Evolutionary conservation across 2,329 filamentous ascomycete genomes (phyloP), one percentile per base, ranked within the genome.

Genomic region (Paraphaeosphaeria minitans): DNA sequence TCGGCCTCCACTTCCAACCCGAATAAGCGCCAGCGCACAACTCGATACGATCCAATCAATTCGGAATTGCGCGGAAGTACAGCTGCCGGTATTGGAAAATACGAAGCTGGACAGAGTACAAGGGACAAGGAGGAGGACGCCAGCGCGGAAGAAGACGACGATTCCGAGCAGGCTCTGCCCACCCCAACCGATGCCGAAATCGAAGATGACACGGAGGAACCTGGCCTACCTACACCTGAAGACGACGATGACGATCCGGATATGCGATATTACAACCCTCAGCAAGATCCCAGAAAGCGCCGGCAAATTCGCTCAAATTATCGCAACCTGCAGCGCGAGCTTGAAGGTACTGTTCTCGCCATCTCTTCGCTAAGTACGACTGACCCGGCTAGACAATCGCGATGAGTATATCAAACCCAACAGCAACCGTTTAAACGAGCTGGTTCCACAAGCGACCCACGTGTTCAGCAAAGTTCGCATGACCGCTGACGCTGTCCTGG

Each of bases 401-500:
- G 86, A 90, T 61, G 89, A 94, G 66, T 90, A 87, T 60, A 77
- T 96, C 24, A 83, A 87, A 64, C 82, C 84, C 1, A 85, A 86
- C 39, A 90, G 89, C 9, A 80, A 83, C 24, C 87, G 87, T 1
- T 80, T 97, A 16, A 80, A 85, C 58, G 82, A 89, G 10, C 87
- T 87, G 1, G 80, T 98, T 13, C 51, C 51, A 16, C 39, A 45
- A 35, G 24, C 75, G 84, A 24, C 83, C 84, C 63, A 88, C 90
- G 16, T 88, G 95, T 66, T 76, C 82, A 81, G 82, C 56, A 82
- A 87, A 65, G 89, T 96, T 60, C 91, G 90, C 69, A 93, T 97
- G 79, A 97, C 95, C 0, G 87, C 89, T 2, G 95, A 98, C 74
- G 95, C 95, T 0, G 91, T 90, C 0, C 89, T 96, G 60, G 95